Conservation (phyloP, 2,329 filamentous ascomycete species). For the Berkeleyomyces rouxiae region DNA sequence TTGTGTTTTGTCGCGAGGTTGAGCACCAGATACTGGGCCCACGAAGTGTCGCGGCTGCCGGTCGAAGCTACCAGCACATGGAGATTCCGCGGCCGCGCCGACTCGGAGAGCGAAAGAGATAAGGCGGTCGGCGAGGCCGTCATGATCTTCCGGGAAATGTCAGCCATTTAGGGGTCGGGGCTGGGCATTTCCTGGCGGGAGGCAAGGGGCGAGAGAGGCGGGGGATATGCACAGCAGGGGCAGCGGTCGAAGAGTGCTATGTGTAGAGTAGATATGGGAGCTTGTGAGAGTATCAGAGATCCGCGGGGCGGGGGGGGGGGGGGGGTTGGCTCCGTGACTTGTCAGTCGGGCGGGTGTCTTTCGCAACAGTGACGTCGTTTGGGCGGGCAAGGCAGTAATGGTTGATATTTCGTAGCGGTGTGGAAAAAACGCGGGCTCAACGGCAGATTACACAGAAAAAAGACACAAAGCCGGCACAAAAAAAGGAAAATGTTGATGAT, state of each 20-base stretch:
- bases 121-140: conserved; percentile 19
- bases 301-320: neutral
- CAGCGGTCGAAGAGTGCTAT: neutral
- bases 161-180: conserved; percentile 8
- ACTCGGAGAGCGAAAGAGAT: conserved; percentile 24
- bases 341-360: neutral
- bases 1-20: conserved; percentile 48
- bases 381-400: neutral
- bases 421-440: too few species aligned
- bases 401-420: neutral
- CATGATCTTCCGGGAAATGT: conserved; percentile 1
- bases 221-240: neutral
- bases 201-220: neutral
- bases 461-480: neutral
- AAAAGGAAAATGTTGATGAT: neutral
- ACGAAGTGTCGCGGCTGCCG: conserved; percentile 46
- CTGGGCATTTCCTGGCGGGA: neutral
- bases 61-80: conserved; percentile 50
- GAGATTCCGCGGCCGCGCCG: conserved; percentile 21
- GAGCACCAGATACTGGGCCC: conserved; percentile 48
- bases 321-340: neutral
- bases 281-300: neutral
- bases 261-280: neutral
- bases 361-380: neutral
- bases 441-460: neutral